Evolutionary conservation across 805 yeast genomes (phyloP).

Genomic region (Pichia occidentalis): DNA sequence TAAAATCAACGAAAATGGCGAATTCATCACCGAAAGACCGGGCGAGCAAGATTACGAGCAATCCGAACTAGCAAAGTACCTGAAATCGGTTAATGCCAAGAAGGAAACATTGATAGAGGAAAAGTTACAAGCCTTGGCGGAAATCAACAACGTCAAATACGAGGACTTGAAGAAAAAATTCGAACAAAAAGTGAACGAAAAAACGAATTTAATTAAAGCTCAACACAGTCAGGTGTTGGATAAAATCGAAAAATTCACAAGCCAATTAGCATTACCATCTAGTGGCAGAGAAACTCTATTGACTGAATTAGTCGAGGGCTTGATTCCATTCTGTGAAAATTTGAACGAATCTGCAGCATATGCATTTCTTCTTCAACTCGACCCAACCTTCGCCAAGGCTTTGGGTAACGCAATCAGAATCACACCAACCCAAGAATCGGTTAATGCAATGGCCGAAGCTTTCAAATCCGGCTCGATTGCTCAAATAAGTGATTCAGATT

Average conservation of each 20-base stretch:
- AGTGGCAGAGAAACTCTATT: conserved; percentile 13
- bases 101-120: conserved; percentile 21
- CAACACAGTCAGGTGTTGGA: conserved; percentile 11
- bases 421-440: conserved; percentile 15
- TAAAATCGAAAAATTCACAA: conserved; percentile 17
- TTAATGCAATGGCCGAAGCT: conserved; percentile 12
- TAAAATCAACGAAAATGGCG: conserved; percentile 23
- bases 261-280: conserved; percentile 15
- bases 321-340: conserved; percentile 16
- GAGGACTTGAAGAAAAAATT: conserved; percentile 20
- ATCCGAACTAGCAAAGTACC: conserved; percentile 19
- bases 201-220: conserved; percentile 4
- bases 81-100: conserved; percentile 16
- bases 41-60: conserved; percentile 19
- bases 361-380: conserved; percentile 16
- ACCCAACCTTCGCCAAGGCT: conserved; percentile 20
- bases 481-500: conserved; percentile 12
- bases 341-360: conserved; percentile 20
- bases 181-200: conserved; percentile 19
- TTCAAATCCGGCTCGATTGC: conserved; percentile 18
- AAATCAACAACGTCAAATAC: conserved; percentile 16
- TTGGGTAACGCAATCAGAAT: conserved; percentile 13
- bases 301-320: conserved; percentile 18
- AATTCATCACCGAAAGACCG: conserved; percentile 18
- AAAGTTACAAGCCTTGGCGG: conserved; percentile 22